Percentiles rank a stretch among this genome's conserved stretches.
These are phyloP conservation scores for Tetrastigma voinierianum DNA, from an alignment of 164 flowering plant species.

Conservation along the genomic window DNA sequence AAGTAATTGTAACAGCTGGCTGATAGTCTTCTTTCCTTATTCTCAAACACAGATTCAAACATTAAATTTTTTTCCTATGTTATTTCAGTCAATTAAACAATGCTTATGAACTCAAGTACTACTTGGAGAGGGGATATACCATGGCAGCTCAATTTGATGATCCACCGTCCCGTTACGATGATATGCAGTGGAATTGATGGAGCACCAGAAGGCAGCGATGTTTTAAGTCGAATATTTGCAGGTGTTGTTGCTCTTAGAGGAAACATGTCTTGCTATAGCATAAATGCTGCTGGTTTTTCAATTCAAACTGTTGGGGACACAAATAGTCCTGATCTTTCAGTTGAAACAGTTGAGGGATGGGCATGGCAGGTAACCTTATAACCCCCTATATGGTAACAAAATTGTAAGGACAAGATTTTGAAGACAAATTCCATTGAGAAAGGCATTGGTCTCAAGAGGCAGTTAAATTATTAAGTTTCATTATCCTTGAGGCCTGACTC, in stretches of 20 bases:
- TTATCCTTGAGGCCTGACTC: too few relatives aligned
- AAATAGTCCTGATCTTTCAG: slow-evolving; percentile 37
- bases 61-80: not conserved
- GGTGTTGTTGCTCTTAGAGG: slow-evolving; percentile 26
- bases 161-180: slow-evolving; percentile 17
- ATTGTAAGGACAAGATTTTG: not conserved
- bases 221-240: slow-evolving; percentile 20
- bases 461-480: too few relatives aligned
- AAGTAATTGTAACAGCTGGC: slow-evolving; percentile 23
- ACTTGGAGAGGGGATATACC: slow-evolving; percentile 14
- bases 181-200: slow-evolving; percentile 28
- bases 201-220: slow-evolving; percentile 8
- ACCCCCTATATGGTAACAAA: not conserved
- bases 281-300: not conserved
- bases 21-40: too few relatives aligned
- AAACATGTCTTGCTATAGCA: slow-evolving; percentile 20
- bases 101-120: slow-evolving; percentile 22
- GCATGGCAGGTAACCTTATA: slow-evolving; percentile 40
- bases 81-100: slow-evolving; percentile 12
- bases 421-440: too few relatives aligned
- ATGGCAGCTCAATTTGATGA: slow-evolving; percentile 28
- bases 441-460: too few relatives aligned
- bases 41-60: too few relatives aligned
- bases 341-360: slow-evolving; percentile 28
- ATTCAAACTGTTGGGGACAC: slow-evolving; percentile 23